phyloP scores from a whole-genome alignment of 2,329 filamentous ascomycete species.

The Biscogniauxia mediterranea region DNA sequence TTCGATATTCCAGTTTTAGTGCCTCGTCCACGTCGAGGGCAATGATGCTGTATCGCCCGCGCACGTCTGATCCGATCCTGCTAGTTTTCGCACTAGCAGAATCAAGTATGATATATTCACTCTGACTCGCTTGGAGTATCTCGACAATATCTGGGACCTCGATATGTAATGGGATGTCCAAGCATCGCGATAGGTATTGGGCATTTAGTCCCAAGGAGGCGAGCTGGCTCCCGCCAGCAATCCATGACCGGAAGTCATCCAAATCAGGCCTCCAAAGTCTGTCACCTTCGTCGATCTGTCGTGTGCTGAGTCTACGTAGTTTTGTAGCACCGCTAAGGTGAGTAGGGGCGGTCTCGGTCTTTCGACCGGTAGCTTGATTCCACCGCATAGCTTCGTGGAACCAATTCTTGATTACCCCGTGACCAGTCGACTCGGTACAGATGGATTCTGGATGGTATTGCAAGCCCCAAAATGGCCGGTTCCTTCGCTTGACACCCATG shows the following conservation, averaged over 20 bases:
- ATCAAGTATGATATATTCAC: slow-evolving; percentile 56
- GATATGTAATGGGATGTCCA: slow-evolving; percentile 45
- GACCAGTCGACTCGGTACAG: slow-evolving; percentile 70
- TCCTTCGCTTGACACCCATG: slow-evolving; percentile 72
- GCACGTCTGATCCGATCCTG: slow-evolving; percentile 43
- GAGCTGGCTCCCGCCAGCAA: slow-evolving; percentile 23
- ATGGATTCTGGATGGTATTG: slow-evolving; percentile 91
- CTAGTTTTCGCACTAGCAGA: slow-evolving; percentile 53
- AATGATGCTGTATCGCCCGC: slow-evolving; percentile 71
- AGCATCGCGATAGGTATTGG: slow-evolving; percentile 39
- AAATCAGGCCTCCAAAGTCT: background rate
- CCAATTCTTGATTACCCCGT: slow-evolving; percentile 70
- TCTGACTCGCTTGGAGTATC: slow-evolving; percentile 38
- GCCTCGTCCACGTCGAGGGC: slow-evolving; percentile 61
- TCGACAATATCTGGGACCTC: slow-evolving; percentile 57
- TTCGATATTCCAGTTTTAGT: slow-evolving; percentile 56
- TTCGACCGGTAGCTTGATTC: slow-evolving; percentile 36
- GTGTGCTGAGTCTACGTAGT: slow-evolving; percentile 5
- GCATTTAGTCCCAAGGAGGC: slow-evolving; percentile 31
- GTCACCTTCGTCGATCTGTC: background rate
- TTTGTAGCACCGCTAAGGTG: slow-evolving; percentile 5
- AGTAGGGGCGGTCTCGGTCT: slow-evolving; percentile 2
- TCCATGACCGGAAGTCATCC: slow-evolving; percentile 18
- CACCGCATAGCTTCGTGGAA: slow-evolving; percentile 64
- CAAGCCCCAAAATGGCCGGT: slow-evolving; percentile 77